phyloP scores from a whole-genome alignment of 768 basidiomycete species.

The Russula griseocarnosa region DNA sequence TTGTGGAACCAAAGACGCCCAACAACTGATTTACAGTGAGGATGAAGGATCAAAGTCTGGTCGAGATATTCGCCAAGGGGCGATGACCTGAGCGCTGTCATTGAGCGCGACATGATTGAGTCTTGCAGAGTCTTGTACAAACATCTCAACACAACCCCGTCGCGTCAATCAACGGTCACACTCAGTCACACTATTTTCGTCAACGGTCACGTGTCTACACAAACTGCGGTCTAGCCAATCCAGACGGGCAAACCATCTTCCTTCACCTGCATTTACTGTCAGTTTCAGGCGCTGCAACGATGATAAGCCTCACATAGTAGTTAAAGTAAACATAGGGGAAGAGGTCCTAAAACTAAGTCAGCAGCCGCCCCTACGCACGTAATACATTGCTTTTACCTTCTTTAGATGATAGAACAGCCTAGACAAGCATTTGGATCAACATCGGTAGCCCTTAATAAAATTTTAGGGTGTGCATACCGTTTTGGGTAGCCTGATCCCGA shows the following conservation, averaged over 20 bases:
- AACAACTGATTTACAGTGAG: slow-evolving; percentile 81
- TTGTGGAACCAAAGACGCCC: slow-evolving; percentile 73
- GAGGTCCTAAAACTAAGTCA: slow-evolving; percentile 30
- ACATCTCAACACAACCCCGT: slow-evolving; percentile 9
- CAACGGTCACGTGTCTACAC: slow-evolving; percentile 17
- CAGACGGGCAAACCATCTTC: slow-evolving; percentile 34
- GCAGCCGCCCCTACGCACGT: not conserved
- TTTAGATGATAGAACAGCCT: slow-evolving; percentile 48
- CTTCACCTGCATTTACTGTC: slow-evolving; percentile 28
- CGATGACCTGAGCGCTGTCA: slow-evolving; percentile 79
- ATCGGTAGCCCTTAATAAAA: slow-evolving; percentile 4
- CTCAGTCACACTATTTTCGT: slow-evolving; percentile 4
- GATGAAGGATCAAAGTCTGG: slow-evolving; percentile 66
- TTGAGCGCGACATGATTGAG: slow-evolving; percentile 55
- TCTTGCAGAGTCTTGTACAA: not conserved
- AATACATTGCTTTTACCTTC: slow-evolving; percentile 29
- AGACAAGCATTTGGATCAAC: not conserved
- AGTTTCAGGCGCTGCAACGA: not conserved
- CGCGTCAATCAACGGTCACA: slow-evolving; percentile 26
- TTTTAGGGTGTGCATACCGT: slow-evolving; percentile 45
- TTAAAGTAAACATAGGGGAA: slow-evolving; percentile 38
- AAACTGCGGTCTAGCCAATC: slow-evolving; percentile 30
- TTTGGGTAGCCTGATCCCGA: slow-evolving; percentile 79
- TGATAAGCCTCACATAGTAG: slow-evolving; percentile 26
- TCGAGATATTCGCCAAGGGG: slow-evolving; percentile 73